These are phyloP conservation scores for Paecilomyces niveus DNA, from an alignment of 2,329 filamentous ascomycete species.

Conservation along the genomic window DNA sequence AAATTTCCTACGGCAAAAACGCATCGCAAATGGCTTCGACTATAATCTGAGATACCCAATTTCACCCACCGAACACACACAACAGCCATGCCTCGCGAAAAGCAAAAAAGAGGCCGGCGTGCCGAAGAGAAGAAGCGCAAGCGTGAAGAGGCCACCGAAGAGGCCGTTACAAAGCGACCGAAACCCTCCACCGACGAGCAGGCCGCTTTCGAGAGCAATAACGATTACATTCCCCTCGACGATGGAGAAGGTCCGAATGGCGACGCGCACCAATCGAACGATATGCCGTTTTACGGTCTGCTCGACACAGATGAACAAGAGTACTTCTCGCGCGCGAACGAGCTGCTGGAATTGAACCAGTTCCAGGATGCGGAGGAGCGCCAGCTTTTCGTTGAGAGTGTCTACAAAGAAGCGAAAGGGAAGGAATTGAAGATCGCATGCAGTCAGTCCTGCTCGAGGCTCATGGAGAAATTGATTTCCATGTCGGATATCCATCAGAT, in stretches of 20 bases:
- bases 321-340: slow-evolving; percentile 86
- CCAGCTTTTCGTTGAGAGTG: slow-evolving; percentile 65
- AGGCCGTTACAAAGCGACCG: slow-evolving; percentile 31
- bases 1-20: slow-evolving; percentile 16
- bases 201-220: background rate
- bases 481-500: slow-evolving; percentile 72
- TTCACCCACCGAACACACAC: background rate
- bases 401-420: slow-evolving; percentile 77
- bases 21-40: slow-evolving; percentile 1
- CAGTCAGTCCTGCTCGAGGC: slow-evolving; percentile 87
- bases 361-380: slow-evolving; percentile 72
- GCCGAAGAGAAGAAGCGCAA: slow-evolving; percentile 35
- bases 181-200: slow-evolving; percentile 21
- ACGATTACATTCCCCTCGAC: slow-evolving; percentile 33
- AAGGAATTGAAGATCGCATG: slow-evolving; percentile 96
- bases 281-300: slow-evolving; percentile 83
- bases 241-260: slow-evolving; percentile 12
- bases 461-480: slow-evolving; percentile 87
- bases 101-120: slow-evolving; percentile 41
- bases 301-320: slow-evolving; percentile 90
- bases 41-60: background rate
- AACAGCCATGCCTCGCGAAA: slow-evolving; percentile 37
- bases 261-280: slow-evolving; percentile 31
- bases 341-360: slow-evolving; percentile 82
- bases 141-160: slow-evolving; percentile 22